Evolutionary conservation across 2,329 filamentous ascomycete species (phyloP), one percentile per base, ranked within the genome.

Genomic region (Paraphoma sp.): DNA sequence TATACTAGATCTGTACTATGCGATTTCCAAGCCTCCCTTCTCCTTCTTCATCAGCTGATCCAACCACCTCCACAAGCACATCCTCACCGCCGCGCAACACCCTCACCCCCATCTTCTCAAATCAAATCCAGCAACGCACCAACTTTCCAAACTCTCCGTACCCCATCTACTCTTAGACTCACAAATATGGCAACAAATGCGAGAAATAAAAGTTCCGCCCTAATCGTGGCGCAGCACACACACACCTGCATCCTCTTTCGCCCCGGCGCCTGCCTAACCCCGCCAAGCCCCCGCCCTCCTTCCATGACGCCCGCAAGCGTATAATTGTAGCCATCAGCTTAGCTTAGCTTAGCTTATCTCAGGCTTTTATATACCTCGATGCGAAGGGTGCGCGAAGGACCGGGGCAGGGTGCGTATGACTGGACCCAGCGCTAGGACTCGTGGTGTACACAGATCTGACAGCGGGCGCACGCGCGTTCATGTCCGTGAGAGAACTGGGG

Each of bases 281-380:
- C 48, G 46, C 51, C 57, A 51, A 53, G 48, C 31, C 53, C 33
- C 31, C n/a, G 17, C 31, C 46, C 23, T n/a, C 42, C 18, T 8
- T 51, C 47, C 50, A 54, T 47, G 36, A 51, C 17, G 42, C 50
- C 53, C 52, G 53, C 54, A 23, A 23, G 23, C 23, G 23, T 23
- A 23, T 56, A 53, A 49, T 47, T 28, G 46, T 47, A 56, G 53
- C 41, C 56, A 59, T 61, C 56, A 61, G 59, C 56, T 61, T 52
- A 61, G 42, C 53, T 53, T 50, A 53, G 23, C 23, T 23, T 23
- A 23, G 23, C 23, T 23, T 23, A 23, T 23, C 23, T 23, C 23
- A 23, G 23, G 23, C 23, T 23, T 23, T 23, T 23, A 23, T 23
- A 23, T 2, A 23, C 23, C 23, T 23, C 23, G 23, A 23, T 23